These are phyloP conservation scores for Kluyveromyces aestuarii DNA, from an alignment of 805 yeast species.

Conservation along the genomic window DNA sequence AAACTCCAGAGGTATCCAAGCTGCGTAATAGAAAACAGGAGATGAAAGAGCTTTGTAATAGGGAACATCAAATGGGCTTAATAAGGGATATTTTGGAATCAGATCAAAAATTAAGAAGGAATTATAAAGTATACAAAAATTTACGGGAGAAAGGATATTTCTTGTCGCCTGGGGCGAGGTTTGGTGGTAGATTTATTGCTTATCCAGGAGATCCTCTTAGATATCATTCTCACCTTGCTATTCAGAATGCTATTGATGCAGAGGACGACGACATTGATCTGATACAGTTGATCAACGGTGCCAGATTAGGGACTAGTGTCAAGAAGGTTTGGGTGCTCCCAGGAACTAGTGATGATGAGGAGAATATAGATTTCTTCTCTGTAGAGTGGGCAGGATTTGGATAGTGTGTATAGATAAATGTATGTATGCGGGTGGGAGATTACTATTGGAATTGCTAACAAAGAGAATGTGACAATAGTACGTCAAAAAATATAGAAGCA, in stretches of 20 bases:
- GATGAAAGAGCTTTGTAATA: neutral
- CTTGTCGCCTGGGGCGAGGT: slow-evolving; percentile 77
- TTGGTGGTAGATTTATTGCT: slow-evolving; percentile 82
- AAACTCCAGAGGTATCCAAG: slow-evolving; percentile 12
- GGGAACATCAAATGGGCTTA: neutral
- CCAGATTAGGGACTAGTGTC: slow-evolving; percentile 86
- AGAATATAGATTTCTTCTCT: slow-evolving; percentile 45
- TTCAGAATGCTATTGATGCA: slow-evolving; percentile 37
- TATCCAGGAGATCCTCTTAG: slow-evolving; percentile 93
- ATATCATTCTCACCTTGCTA: slow-evolving; percentile 80
- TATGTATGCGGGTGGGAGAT: neutral
- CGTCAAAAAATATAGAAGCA: too few species aligned
- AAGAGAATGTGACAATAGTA: too few species aligned
- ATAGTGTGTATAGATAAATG: slow-evolving; percentile 19
- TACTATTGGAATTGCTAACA: too few species aligned
- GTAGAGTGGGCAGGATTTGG: slow-evolving; percentile 98
- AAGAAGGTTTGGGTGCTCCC: slow-evolving; percentile 72
- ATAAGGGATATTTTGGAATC: neutral
- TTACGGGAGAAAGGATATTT: slow-evolving; percentile 35
- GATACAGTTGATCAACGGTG: slow-evolving; percentile 64
- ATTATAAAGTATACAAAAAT: slow-evolving; percentile 31
- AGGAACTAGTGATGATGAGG: slow-evolving; percentile 25
- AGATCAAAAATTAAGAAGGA: neutral
- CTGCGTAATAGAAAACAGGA: neutral
- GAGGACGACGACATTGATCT: slow-evolving; percentile 44